Evolutionary conservation across 441 rosid genomes (phyloP).

Genomic region (Euphorbia celastroides): DNA sequence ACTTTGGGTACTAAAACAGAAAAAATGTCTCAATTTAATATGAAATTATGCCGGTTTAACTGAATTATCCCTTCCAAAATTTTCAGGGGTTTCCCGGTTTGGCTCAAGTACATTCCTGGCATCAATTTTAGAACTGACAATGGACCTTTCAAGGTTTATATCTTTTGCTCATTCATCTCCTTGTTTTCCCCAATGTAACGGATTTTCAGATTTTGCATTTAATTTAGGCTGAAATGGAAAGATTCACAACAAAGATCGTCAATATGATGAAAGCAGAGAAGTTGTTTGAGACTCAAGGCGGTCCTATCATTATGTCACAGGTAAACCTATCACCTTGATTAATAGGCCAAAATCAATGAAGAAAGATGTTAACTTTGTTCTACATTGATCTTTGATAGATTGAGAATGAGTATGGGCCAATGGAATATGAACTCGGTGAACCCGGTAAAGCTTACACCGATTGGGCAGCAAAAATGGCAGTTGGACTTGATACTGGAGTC

Average conservation of each 20-base stretch:
- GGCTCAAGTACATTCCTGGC: slow-evolving; percentile 95
- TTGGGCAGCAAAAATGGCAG: slow-evolving; percentile 85
- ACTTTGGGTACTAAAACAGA: slow-evolving; percentile 52
- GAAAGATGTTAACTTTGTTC: background rate
- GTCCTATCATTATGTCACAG: slow-evolving; percentile 96
- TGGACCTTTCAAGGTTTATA: slow-evolving; percentile 78
- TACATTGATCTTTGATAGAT: slow-evolving; percentile 16
- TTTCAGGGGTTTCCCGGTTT: slow-evolving; percentile 96
- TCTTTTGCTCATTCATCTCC: background rate
- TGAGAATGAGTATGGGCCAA: slow-evolving; percentile 76
- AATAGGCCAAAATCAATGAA: background rate
- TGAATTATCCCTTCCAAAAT: slow-evolving; percentile 21
- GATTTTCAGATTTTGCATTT: slow-evolving; percentile 2
- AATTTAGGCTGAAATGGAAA: slow-evolving; percentile 76
- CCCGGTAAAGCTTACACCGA: slow-evolving; percentile 52
- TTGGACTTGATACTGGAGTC: slow-evolving; percentile 57
- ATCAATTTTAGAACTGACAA: slow-evolving; percentile 90
- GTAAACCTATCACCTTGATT: slow-evolving; percentile 25
- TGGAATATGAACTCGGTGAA: slow-evolving; percentile 34
- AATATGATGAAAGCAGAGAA: slow-evolving; percentile 93
- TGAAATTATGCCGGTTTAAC: background rate
- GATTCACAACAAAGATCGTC: slow-evolving; percentile 79
- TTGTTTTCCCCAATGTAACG: background rate
- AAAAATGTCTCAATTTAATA: background rate
- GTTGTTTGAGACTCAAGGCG: slow-evolving; percentile 84